These are phyloP conservation scores for Aspergillus steynii DNA, from an alignment of 495 filamentous ascomycete species.

Conservation along the genomic window DNA sequence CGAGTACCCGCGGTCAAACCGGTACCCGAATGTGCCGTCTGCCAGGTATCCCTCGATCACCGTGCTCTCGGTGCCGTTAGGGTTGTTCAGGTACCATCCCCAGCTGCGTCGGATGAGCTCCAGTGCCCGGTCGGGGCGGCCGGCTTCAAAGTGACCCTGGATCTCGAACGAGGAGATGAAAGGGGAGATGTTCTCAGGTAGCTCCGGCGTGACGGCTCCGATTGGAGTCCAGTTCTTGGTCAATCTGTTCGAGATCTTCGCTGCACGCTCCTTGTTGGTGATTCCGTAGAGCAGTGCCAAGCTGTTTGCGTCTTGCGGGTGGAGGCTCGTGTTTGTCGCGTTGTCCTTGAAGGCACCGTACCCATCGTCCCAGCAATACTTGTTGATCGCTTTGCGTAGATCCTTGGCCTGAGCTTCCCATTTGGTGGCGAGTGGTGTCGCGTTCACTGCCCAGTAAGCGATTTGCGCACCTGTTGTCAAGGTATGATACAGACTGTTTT, in stretches of 20 bases:
- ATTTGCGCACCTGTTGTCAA: slow-evolving; percentile 50
- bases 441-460: slow-evolving; percentile 50
- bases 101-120: slow-evolving; percentile 59
- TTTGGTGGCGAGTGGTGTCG: slow-evolving; percentile 40
- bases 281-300: slow-evolving; percentile 44
- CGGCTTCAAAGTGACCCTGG: slow-evolving; percentile 54
- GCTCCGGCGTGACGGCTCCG: slow-evolving; percentile 59
- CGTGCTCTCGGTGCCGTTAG: slow-evolving; percentile 60
- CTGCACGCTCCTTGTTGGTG: slow-evolving; percentile 33
- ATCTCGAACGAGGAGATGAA: slow-evolving; percentile 64
- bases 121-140: slow-evolving; percentile 47
- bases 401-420: slow-evolving; percentile 42
- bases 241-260: slow-evolving; percentile 46
- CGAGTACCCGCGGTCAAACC: slow-evolving; percentile 42
- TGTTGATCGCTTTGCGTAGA: slow-evolving; percentile 44
- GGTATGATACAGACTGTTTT: slow-evolving; percentile 47
- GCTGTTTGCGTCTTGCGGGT: slow-evolving; percentile 56
- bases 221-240: slow-evolving; percentile 55
- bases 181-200: slow-evolving; percentile 58
- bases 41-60: slow-evolving; percentile 59
- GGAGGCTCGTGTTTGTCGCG: slow-evolving; percentile 43
- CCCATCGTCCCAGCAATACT: slow-evolving; percentile 50
- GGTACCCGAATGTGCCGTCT: slow-evolving; percentile 58
- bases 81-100: slow-evolving; percentile 63
- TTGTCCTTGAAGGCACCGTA: slow-evolving; percentile 60